phyloP scores from a whole-genome alignment of 805 yeast species.

The Osmozyma mogii region DNA sequence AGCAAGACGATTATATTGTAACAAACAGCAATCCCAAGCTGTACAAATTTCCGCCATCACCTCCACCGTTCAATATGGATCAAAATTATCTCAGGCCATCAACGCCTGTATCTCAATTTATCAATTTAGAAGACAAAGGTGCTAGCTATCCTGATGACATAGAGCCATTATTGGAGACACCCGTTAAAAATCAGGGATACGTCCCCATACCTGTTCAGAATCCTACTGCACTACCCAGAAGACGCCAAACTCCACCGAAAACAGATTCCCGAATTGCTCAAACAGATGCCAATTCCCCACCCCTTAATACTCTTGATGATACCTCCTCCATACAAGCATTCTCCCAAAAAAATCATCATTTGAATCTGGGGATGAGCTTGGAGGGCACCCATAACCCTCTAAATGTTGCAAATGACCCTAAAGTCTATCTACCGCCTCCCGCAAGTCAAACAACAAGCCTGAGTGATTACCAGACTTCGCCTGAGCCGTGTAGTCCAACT shows the following conservation, averaged over 20 bases:
- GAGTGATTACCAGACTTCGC: too few relatives aligned
- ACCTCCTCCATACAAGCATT: too few relatives aligned
- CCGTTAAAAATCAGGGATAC: conserved; percentile 15
- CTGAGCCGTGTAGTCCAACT: too few relatives aligned
- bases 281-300: too few relatives aligned
- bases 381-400: too few relatives aligned
- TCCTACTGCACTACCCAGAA: conserved; percentile 12
- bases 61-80: conserved; percentile 9
- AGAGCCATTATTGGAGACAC: conserved; percentile 19
- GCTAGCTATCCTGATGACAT: conserved; percentile 27
- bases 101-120: conserved; percentile 25
- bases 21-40: conserved; percentile 40
- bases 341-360: too few relatives aligned
- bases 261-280: too few relatives aligned
- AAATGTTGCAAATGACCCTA: conserved; percentile 7
- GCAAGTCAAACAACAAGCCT: too few relatives aligned
- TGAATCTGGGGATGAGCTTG: too few relatives aligned
- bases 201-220: conserved; percentile 36
- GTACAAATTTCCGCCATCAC: conserved; percentile 48
- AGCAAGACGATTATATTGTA: conserved; percentile 35
- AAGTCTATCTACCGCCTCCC: conserved; percentile 31
- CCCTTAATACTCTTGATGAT: too few relatives aligned
- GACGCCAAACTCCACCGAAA: too few relatives aligned
- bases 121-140: background rate
- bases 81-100: conserved; percentile 13